Evolutionary conservation across 768 basidiomycete species (phyloP), one percentile per base, ranked within the genome.

Genomic region (Naganishia antarctica): DNA sequence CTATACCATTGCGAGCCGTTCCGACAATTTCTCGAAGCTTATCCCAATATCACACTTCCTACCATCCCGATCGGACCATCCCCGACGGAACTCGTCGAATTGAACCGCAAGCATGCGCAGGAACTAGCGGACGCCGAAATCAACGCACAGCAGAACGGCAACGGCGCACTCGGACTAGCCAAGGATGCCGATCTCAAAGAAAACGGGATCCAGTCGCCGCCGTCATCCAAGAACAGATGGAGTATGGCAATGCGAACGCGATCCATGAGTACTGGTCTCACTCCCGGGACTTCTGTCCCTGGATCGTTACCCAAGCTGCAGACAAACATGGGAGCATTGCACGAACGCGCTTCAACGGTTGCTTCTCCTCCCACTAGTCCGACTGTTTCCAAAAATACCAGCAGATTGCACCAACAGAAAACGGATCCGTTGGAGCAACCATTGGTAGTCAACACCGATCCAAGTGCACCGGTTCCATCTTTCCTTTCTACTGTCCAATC

Each of bases 1-100:
- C 84, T 98, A 61, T 99, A 97, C 80, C 94, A 93, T 77, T 97
- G 92, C 76, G 80, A 84, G 25, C 93, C 94, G 1, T 97, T 99
- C 76, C 84, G 93, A 57, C 88, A 93, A 53, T 88, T 96, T 63
- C 82, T 97, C 70, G 89, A 76, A 46, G 70, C 75, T 23, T 79
- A 78, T 47, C 74, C 74, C 3, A 70, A 74, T 87, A 70, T 81
- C 82, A 65, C 71, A 80, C 60, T 88, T 85, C 78, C 79, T 79
- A 59, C 84, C 81, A 62, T 74, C 75, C 61, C 80, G 76, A 64
- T 80, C 72, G 66, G 79, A 73, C 67, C 75, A 70, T 80, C 51
- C 67, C 79, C 12, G 72, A 44, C 41, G 64, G 68, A 34, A 23
- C 41, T 60, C 23, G 64, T 43, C 18, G 49, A 51, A 3, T 34